Evolutionary conservation across 305 asterid genomes (phyloP), one percentile per base, ranked within the genome.

Genomic region (Rubia peregrina): DNA sequence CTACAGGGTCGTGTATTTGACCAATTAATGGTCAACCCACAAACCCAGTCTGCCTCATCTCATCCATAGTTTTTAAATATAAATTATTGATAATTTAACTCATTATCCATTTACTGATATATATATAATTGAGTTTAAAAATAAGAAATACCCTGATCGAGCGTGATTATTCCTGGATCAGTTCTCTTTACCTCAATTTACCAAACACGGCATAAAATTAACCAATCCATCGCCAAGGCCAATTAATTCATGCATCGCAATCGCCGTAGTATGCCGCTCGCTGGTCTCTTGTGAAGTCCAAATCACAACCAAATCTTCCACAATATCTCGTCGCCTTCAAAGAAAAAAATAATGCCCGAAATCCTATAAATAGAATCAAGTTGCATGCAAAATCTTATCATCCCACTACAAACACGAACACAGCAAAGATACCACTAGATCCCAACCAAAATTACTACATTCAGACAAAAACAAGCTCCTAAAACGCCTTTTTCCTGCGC

Each of bases 281-380:
- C 33, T 30, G 3, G 2, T 30, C 30, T 55, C 61, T 55, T 1
- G 61, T 55, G 62, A 17, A 17, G 57, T 51, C 57, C 57, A 51
- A 48, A 51, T 51, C 57, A 16, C 57, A 49, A 49, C 72, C 72
- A 68, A 51, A 68, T 33, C 63, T 68, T 68, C 1, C 46, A 51
- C 17, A 33, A 22, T 9, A 51, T 36, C 17, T 53, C 49, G 63
- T 17, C 56, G 62, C 63, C 19, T 4, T 49, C 48, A 38, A 17
- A 33, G 46, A 68, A 6, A 51, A 6, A 4, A 16, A 16, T 16
- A 17, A 17, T 68, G 64, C 26, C 51, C 36, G 64, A 64, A 69
- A 53, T 69, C 72, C 72, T n/a, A 69, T 41, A 53, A 43, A 22
- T 51, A 51, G 22, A 17, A 51, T 51, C 57, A 17, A 51, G 6